A percentile compares a stretch with the other conserved stretches of the same genome.
phyloP scores from a whole-genome alignment of 345 rosid species.

The Hibiscus tridactylites region DNA sequence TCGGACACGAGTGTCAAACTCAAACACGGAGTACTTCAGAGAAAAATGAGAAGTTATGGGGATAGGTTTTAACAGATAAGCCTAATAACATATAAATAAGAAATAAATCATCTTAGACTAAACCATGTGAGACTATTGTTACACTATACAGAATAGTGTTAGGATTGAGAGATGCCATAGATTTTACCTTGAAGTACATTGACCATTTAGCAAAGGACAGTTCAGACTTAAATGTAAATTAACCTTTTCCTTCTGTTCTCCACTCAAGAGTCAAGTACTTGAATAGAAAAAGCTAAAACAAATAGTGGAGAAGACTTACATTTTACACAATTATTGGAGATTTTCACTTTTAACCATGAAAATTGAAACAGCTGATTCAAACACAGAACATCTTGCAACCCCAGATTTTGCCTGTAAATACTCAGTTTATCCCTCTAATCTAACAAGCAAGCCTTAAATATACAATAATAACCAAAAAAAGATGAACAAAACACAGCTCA shows the following conservation, averaged over 20 bases:
- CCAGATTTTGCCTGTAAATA: neutral
- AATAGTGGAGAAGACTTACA: neutral
- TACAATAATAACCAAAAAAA: neutral
- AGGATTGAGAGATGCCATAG: too few relatives aligned
- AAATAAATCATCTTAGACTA: too few relatives aligned
- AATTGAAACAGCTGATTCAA: neutral
- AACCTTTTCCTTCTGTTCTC: constrained; percentile 1
- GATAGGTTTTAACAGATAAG: too few relatives aligned
- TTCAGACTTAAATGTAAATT: neutral
- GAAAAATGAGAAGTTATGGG: too few relatives aligned
- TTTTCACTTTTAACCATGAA: neutral
- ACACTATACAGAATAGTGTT: too few relatives aligned
- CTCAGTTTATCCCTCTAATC: neutral
- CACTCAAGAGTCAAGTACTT: neutral
- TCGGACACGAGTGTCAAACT: too few relatives aligned
- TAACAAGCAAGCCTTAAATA: neutral
- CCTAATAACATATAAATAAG: too few relatives aligned
- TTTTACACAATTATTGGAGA: neutral
- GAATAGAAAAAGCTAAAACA: neutral
- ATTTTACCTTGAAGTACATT: too few relatives aligned
- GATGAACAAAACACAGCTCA: neutral
- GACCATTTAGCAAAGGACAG: neutral
- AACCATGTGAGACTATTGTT: too few relatives aligned
- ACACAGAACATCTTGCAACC: neutral
- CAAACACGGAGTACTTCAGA: too few relatives aligned